Conservation (phyloP, 2,329 filamentous ascomycete genomes). For the Biscogniauxia mediterranea region DNA sequence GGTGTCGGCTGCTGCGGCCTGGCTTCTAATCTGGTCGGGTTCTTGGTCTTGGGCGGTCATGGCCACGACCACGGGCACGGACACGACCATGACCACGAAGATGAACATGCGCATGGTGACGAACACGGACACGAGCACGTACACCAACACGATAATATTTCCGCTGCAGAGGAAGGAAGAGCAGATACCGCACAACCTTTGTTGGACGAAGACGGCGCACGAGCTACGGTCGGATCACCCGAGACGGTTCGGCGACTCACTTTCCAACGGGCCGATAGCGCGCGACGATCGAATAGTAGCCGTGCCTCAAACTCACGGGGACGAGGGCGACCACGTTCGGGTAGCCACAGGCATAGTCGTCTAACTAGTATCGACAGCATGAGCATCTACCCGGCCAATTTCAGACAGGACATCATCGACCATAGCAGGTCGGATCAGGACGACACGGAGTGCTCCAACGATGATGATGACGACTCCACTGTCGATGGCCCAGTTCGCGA, state of each 20-base stretch:
- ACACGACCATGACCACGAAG: conserved; percentile 47
- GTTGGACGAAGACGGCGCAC: conserved; percentile 52
- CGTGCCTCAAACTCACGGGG: conserved; percentile 37
- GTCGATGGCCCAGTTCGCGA: conserved; percentile 34
- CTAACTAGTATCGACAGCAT: conserved; percentile 69
- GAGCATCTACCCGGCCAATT: conserved; percentile 83
- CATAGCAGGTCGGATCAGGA: conserved; percentile 64
- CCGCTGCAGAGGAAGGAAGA: conserved; percentile 52
- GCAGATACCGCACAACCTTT: conserved; percentile 41
- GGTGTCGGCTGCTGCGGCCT: conserved; percentile 86
- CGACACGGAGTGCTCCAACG: conserved; percentile 48
- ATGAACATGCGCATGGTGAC: neutral
- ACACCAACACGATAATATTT: conserved; percentile 38
- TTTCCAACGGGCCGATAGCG: conserved; percentile 36
- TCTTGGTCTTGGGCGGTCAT: conserved; percentile 90
- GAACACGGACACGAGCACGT: conserved; percentile 48
- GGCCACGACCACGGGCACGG: conserved; percentile 71
- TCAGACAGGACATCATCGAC: conserved; percentile 88
- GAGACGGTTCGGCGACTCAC: conserved; percentile 40
- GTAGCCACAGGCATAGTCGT: conserved; percentile 53
- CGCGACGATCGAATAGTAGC: conserved; percentile 28
- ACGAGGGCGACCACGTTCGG: conserved; percentile 46
- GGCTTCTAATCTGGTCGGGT: conserved; percentile 82
- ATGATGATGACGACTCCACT: conserved; percentile 49
- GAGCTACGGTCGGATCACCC: conserved; percentile 30